A percentile compares a stretch with the other conserved stretches of the same genome.
Evolutionary conservation across 2,329 filamentous ascomycete species (phyloP).

Genomic region (Fulvia fulva): DNA sequence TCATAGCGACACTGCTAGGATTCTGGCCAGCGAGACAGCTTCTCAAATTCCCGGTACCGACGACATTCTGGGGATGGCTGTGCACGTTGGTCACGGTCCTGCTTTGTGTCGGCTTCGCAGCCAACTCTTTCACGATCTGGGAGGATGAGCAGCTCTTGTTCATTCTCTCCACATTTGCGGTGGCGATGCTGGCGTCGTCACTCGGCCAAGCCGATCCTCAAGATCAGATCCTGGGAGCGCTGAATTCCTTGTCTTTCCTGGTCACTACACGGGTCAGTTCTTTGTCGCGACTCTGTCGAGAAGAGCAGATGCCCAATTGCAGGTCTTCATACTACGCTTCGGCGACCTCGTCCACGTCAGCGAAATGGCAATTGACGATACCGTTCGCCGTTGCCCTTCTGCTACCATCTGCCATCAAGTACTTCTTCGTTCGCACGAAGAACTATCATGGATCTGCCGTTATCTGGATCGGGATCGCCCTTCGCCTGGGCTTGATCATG

Average conservation of each 20-base stretch:
- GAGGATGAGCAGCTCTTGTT: conserved; percentile 93
- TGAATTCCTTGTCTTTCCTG: conserved; percentile 81
- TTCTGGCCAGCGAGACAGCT: conserved; percentile 41
- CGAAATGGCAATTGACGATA: conserved; percentile 80
- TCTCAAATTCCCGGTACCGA: conserved; percentile 58
- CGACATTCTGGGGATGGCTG: conserved; percentile 84
- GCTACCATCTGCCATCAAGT: conserved; percentile 71
- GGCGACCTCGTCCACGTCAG: conserved; percentile 84
- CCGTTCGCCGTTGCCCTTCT: conserved; percentile 69
- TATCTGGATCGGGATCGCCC: conserved; percentile 75
- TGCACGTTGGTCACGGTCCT: conserved; percentile 75
- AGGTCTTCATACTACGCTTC: conserved; percentile 94
- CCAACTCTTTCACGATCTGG: conserved; percentile 98
- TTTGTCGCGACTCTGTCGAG: conserved; percentile 85
- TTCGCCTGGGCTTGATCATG: conserved; percentile 71
- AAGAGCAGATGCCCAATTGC: conserved; percentile 98
- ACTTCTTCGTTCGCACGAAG: conserved; percentile 74
- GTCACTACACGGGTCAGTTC: conserved; percentile 75
- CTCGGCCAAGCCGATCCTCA: conserved; percentile 64
- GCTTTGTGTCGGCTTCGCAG: conserved; percentile 89
- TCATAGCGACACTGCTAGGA: conserved; percentile 38
- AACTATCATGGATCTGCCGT: conserved; percentile 85
- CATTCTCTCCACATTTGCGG: conserved; percentile 82
- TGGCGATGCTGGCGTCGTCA: conserved; percentile 69
- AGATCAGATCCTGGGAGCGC: conserved; percentile 72